These are phyloP conservation scores for Collariella sp. DNA, from an alignment of 495 filamentous ascomycete species.

Conservation along the genomic window DNA sequence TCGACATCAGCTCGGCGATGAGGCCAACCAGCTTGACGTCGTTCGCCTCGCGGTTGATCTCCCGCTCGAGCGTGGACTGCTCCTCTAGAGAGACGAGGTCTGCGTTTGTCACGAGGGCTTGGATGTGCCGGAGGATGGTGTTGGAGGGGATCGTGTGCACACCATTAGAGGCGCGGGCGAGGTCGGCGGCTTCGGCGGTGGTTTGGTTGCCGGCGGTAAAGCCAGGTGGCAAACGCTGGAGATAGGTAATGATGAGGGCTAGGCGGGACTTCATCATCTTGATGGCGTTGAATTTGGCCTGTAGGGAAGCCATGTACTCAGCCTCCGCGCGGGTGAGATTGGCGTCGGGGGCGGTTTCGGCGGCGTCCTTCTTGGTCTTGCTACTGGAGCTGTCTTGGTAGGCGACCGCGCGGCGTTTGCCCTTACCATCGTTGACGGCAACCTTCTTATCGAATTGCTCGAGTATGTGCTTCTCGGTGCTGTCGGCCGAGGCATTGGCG, in stretches of 20 bases:
- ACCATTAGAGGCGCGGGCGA: constrained; percentile 30
- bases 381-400: constrained; percentile 26
- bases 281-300: constrained; percentile 82
- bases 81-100: constrained; percentile 51
- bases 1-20: constrained; percentile 58
- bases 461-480: constrained; percentile 23
- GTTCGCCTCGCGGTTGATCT: constrained; percentile 59
- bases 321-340: constrained; percentile 69
- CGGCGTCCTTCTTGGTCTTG: constrained; percentile 23
- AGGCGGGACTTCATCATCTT: constrained; percentile 84
- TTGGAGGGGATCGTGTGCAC: constrained; percentile 49
- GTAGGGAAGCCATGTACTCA: constrained; percentile 60
- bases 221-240: constrained; percentile 60
- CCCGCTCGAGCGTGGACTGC: constrained; percentile 40
- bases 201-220: constrained; percentile 41
- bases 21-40: constrained; percentile 70
- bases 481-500: constrained; percentile 61
- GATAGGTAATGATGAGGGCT: constrained; percentile 69
- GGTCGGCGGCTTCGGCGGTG: constrained; percentile 26
- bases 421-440: constrained; percentile 36
- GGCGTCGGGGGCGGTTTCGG: constrained; percentile 31
- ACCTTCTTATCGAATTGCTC: constrained; percentile 31
- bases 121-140: constrained; percentile 55
- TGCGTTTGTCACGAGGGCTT: constrained; percentile 55
- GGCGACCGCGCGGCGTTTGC: constrained; percentile 36